Percentiles rank a stretch among this genome's conserved stretches.
phyloP scores from a whole-genome alignment of 1,284 basidiomycete species.

The Lignosus rhinocerotis region DNA sequence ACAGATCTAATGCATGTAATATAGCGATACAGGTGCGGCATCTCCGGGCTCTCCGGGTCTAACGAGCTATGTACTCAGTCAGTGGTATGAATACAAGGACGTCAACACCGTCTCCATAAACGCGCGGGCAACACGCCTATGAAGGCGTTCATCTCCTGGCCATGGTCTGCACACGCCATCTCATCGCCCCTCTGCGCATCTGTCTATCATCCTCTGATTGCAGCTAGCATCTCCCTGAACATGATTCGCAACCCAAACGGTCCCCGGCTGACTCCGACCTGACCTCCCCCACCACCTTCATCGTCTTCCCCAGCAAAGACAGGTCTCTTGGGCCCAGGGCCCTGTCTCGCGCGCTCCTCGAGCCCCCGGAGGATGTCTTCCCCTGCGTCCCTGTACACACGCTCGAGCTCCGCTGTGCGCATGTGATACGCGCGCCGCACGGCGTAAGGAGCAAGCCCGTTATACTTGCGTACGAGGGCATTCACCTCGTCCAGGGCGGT shows the following conservation, averaged over 20 bases:
- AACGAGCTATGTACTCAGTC: too few relatives aligned
- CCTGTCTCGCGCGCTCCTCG: conserved; percentile 27
- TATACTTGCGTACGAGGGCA: conserved; percentile 74
- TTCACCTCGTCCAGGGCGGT: conserved; percentile 73
- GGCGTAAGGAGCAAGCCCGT: conserved; percentile 75
- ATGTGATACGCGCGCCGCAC: conserved; percentile 65
- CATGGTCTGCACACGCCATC: not conserved
- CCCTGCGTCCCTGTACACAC: conserved; percentile 52
- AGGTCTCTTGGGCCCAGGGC: conserved; percentile 3
- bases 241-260: conserved; percentile 24
- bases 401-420: conserved; percentile 58
- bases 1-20: not conserved
- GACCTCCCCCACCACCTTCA: not conserved
- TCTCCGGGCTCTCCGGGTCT: not conserved
- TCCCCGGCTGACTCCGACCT: conserved; percentile 2
- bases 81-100: not conserved
- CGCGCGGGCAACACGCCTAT: conserved; percentile 4
- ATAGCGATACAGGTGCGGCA: not conserved
- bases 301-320: conserved; percentile 14
- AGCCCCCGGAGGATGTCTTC: conserved; percentile 54
- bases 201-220: conserved; percentile 18
- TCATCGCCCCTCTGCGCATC: not conserved
- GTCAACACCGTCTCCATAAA: not conserved
- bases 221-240: conserved; percentile 31
- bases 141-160: not conserved